Percentiles rank a stretch among this genome's conserved stretches.
phyloP scores from a whole-genome alignment of 2,329 filamentous ascomycete genomes.

The Monilinia fructigena region DNA sequence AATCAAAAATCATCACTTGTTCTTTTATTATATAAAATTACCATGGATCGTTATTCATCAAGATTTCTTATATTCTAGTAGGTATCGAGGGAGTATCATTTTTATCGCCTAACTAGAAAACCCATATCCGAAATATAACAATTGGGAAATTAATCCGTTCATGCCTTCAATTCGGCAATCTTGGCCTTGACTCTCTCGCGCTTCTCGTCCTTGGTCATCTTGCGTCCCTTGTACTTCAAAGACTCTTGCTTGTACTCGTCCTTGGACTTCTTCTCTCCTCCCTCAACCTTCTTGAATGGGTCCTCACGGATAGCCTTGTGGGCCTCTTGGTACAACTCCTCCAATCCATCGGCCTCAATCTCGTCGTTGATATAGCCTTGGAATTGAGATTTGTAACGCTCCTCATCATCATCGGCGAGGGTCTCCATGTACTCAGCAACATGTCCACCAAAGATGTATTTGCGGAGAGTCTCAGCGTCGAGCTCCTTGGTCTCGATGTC shows the following conservation, averaged over 20 bases:
- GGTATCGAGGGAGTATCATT: constrained; percentile 14
- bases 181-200: constrained; percentile 80
- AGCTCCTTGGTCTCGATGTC: constrained; percentile 98
- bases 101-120: constrained; percentile 21
- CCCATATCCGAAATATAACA: constrained; percentile 27
- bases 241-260: constrained; percentile 95
- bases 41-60: constrained; percentile 1
- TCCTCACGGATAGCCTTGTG: constrained; percentile 97
- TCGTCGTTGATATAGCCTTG: constrained; percentile 96
- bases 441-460: constrained; percentile 99
- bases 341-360: constrained; percentile 90
- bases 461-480: constrained; percentile 92
- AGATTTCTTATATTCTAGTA: constrained; percentile 3
- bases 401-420: constrained; percentile 98
- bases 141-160: constrained; percentile 29
- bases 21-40: neutral
- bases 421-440: constrained; percentile 99
- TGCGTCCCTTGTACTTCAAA: constrained; percentile 77
- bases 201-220: constrained; percentile 83
- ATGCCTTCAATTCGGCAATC: constrained; percentile 75
- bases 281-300: constrained; percentile 89
- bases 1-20: neutral
- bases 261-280: constrained; percentile 86
- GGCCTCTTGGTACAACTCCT: constrained; percentile 93
- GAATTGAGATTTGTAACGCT: constrained; percentile 99